A percentile compares a stretch with the other conserved stretches of the same genome.
Conservation (phyloP, 2,329 filamentous ascomycete genomes). For the Alternaria ventricosa region DNA sequence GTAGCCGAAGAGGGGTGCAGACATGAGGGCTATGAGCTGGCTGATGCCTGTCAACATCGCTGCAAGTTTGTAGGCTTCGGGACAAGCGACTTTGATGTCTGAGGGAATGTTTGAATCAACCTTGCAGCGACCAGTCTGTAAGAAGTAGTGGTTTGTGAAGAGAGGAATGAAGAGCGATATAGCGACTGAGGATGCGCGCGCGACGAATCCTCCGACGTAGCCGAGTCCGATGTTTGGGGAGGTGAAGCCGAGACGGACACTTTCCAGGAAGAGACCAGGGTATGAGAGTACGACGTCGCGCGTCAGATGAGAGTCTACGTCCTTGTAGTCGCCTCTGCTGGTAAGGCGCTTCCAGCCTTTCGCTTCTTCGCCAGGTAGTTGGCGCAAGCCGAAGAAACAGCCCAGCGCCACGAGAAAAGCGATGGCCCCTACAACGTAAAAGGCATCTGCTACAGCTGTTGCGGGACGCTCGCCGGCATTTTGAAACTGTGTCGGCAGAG, state of each 20-base stretch:
- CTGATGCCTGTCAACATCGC: constrained; percentile 87
- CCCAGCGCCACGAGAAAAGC: constrained; percentile 74
- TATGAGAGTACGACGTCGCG: constrained; percentile 67
- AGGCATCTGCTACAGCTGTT: constrained; percentile 80
- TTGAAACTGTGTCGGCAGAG: constrained; percentile 82
- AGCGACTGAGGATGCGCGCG: constrained; percentile 89
- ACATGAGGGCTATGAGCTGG: constrained; percentile 83
- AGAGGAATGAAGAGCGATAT: constrained; percentile 95
- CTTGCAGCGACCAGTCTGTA: constrained; percentile 78
- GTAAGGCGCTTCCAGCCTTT: constrained; percentile 69
- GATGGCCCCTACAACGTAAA: constrained; percentile 81
- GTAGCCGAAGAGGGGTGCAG: constrained; percentile 86
- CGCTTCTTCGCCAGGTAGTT: constrained; percentile 73
- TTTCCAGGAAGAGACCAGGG: constrained; percentile 49
- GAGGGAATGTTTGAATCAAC: constrained; percentile 50
- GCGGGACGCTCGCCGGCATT: constrained; percentile 74
- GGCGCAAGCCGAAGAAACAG: constrained; percentile 78
- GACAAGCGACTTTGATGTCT: constrained; percentile 84
- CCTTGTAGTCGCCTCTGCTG: constrained; percentile 31
- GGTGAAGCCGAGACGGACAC: constrained; percentile 68
- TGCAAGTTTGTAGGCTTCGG: constrained; percentile 84
- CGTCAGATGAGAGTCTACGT: constrained; percentile 25
- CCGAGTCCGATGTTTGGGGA: constrained; percentile 83
- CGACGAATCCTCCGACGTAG: constrained; percentile 93
- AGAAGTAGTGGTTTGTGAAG: constrained; percentile 90